Evolutionary conservation across 2,329 filamentous ascomycete species (phyloP).

Genomic region (Colletotrichum siamense): DNA sequence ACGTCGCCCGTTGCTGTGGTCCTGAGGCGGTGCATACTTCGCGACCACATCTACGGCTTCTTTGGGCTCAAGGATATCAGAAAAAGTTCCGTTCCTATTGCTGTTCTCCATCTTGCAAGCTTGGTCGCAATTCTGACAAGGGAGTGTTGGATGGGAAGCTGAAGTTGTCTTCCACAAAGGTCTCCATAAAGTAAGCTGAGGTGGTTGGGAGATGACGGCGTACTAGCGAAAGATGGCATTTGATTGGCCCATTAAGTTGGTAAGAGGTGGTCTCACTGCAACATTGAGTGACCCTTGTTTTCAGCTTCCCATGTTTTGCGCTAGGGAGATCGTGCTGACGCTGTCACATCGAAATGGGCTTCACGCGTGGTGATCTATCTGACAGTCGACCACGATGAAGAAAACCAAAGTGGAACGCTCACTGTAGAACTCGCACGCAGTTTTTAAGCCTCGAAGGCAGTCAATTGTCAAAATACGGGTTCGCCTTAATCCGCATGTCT

Average conservation of each 20-base stretch:
- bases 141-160: background rate
- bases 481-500: background rate
- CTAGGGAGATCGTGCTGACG: background rate
- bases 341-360: background rate
- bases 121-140: background rate
- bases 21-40: background rate
- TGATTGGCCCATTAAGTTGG: background rate
- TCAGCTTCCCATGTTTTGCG: background rate
- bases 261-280: background rate
- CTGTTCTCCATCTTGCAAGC: background rate
- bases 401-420: too few species aligned
- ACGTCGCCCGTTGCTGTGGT: background rate
- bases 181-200: background rate
- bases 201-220: background rate
- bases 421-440: rapidly evolving
- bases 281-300: background rate
- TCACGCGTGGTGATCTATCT: background rate
- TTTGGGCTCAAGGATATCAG: background rate
- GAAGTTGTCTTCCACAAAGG: background rate
- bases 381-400: rapidly evolving
- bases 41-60: background rate
- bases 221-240: background rate
- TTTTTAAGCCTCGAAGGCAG: rapidly evolving
- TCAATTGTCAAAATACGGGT: rapidly evolving
- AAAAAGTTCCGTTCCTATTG: rapidly evolving